Conservation (phyloP, 306 rosid species). For the Abrus pulchellus region DNA sequence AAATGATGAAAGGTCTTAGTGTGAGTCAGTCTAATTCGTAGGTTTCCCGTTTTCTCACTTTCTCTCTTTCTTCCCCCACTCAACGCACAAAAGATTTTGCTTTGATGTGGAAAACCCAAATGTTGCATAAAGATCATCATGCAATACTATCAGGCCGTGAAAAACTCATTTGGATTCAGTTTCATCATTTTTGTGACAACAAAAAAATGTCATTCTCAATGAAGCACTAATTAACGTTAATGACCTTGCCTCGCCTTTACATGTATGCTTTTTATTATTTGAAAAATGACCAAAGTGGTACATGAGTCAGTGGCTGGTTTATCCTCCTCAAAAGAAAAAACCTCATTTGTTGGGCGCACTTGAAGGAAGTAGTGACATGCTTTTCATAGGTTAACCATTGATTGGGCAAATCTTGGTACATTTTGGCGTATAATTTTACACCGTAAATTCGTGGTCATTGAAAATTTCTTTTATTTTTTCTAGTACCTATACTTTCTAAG, state of each 20-base stretch:
- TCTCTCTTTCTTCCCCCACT: slow-evolving; percentile 32
- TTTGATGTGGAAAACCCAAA: slow-evolving; percentile 43
- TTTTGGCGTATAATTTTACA: slow-evolving; percentile 10
- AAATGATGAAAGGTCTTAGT: slow-evolving; percentile 34
- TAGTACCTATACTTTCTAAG: neutral
- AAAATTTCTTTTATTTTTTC: neutral
- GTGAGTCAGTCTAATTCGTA: slow-evolving; percentile 46
- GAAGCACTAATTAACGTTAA: slow-evolving; percentile 49
- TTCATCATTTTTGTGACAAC: slow-evolving; percentile 1
- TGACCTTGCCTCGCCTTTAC: slow-evolving; percentile 40
- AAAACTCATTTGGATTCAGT: neutral
- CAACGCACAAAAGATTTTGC: slow-evolving; percentile 14
- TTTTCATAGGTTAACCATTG: slow-evolving; percentile 36
- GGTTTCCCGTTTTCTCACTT: slow-evolving; percentile 42
- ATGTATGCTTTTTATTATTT: slow-evolving; percentile 39
- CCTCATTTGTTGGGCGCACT: slow-evolving; percentile 42
- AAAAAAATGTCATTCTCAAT: slow-evolving; percentile 50
- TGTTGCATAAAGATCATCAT: slow-evolving; percentile 37
- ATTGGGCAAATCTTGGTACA: neutral
- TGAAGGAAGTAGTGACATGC: slow-evolving; percentile 32
- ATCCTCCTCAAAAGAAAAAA: slow-evolving; percentile 43
- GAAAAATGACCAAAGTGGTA: slow-evolving; percentile 58
- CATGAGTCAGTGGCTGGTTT: slow-evolving; percentile 49
- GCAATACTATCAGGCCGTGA: slow-evolving; percentile 42
- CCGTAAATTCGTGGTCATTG: neutral